Conservation (phyloP, 2,329 filamentous ascomycete species). For the Rhytidhysteron rufulum region DNA sequence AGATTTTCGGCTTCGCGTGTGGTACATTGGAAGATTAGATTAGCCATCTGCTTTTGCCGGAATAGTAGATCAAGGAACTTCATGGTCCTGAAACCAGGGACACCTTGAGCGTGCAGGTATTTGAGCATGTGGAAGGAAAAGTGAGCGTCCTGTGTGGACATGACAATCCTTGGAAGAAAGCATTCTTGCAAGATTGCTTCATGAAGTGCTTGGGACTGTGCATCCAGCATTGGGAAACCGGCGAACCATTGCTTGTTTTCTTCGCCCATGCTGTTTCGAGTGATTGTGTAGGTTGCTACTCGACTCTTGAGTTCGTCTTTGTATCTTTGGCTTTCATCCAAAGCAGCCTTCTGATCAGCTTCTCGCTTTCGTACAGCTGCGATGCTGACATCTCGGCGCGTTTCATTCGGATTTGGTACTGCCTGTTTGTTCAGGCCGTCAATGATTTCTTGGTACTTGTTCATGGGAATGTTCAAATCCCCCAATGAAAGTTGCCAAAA, state of each 20-base stretch:
- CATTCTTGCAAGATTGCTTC: slow-evolving; percentile 83
- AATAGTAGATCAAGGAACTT: slow-evolving; percentile 82
- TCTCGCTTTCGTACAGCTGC: slow-evolving; percentile 64
- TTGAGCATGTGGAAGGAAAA: slow-evolving; percentile 85
- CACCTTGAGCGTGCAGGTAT: slow-evolving; percentile 78
- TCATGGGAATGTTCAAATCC: slow-evolving; percentile 72
- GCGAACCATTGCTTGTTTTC: slow-evolving; percentile 79
- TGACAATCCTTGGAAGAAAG: slow-evolving; percentile 78
- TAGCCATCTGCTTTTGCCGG: slow-evolving; percentile 72
- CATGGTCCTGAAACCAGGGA: slow-evolving; percentile 82
- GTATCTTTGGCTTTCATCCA: slow-evolving; percentile 65
- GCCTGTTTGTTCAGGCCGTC: slow-evolving; percentile 45
- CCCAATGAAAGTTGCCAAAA: slow-evolving; percentile 90
- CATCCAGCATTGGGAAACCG: slow-evolving; percentile 55
- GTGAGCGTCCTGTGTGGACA: slow-evolving; percentile 83
- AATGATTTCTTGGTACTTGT: slow-evolving; percentile 74
- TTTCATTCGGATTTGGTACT: slow-evolving; percentile 63
- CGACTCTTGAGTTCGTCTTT: slow-evolving; percentile 71
- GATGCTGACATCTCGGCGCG: slow-evolving; percentile 69
- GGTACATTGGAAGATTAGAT: slow-evolving; percentile 84
- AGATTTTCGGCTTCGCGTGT: slow-evolving; percentile 88
- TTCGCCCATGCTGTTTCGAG: slow-evolving; percentile 59
- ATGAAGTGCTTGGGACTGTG: slow-evolving; percentile 59
- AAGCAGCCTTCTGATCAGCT: slow-evolving; percentile 64
- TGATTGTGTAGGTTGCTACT: slow-evolving; percentile 59